phyloP scores from a whole-genome alignment of 495 filamentous ascomycete species.

The Xylaria cubensis region DNA sequence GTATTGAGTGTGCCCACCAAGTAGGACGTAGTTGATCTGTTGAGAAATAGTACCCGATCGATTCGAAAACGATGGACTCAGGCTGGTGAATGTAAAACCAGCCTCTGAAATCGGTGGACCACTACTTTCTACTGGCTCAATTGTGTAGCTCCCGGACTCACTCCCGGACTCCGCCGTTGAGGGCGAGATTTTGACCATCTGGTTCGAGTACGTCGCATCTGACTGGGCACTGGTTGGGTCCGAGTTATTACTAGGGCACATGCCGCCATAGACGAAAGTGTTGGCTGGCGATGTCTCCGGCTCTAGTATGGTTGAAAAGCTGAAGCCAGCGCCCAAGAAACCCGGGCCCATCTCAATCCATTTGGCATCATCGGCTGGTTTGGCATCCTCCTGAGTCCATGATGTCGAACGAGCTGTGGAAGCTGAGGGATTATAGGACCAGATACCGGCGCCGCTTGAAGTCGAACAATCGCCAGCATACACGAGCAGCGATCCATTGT shows the following conservation, averaged over 20 bases:
- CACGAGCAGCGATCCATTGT: slow-evolving; percentile 70
- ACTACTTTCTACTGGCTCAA: slow-evolving; percentile 36
- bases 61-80: slow-evolving; percentile 62
- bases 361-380: slow-evolving; percentile 31
- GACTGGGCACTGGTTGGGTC: slow-evolving; percentile 61
- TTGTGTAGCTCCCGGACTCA: slow-evolving; percentile 25
- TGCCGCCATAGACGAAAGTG: slow-evolving; percentile 85
- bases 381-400: slow-evolving; percentile 39
- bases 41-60: slow-evolving; percentile 64
- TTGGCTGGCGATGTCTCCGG: slow-evolving; percentile 50
- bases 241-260: slow-evolving; percentile 70
- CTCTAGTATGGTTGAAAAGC: slow-evolving; percentile 68
- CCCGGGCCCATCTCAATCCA: slow-evolving; percentile 59
- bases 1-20: slow-evolving; percentile 82
- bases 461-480: slow-evolving; percentile 71
- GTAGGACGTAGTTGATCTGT: slow-evolving; percentile 77
- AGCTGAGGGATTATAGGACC: slow-evolving; percentile 44
- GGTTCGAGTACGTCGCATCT: slow-evolving; percentile 76
- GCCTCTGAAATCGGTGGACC: slow-evolving; percentile 77
- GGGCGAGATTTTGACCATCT: slow-evolving; percentile 68
- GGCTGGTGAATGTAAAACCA: slow-evolving; percentile 80
- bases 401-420: slow-evolving; percentile 28
- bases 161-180: slow-evolving; percentile 32
- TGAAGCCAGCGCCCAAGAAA: slow-evolving; percentile 69
- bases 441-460: slow-evolving; percentile 45